Evolutionary conservation across 768 basidiomycete genomes (phyloP).

Genomic region (Mycena albidolilacea): DNA sequence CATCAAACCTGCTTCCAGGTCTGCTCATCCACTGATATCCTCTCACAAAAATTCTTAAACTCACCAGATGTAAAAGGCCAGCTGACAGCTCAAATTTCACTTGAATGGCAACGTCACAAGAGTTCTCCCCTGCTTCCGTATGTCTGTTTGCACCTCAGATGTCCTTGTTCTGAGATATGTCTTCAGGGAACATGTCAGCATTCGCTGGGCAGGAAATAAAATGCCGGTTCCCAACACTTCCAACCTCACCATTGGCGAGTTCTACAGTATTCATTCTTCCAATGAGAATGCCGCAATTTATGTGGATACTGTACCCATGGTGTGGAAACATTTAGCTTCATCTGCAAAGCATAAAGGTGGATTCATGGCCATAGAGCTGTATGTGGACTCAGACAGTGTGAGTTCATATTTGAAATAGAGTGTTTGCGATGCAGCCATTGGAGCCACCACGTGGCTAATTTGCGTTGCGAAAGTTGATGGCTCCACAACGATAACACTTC

Average conservation of each 20-base stretch:
- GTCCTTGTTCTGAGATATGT: no score
- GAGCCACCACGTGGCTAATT: no score
- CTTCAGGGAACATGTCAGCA: conserved; percentile 17
- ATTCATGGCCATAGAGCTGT: conserved; percentile 6
- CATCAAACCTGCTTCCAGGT: not conserved
- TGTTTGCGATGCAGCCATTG: no score
- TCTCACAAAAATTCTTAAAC: not conserved
- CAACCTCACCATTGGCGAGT: conserved; percentile 5
- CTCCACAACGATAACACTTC: no score
- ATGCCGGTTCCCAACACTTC: not conserved
- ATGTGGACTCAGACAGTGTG: not conserved
- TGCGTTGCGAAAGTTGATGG: no score
- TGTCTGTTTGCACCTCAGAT: not conserved
- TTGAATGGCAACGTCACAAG: conserved; percentile 2
- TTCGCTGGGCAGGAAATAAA: not conserved
- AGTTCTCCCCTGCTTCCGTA: conserved; percentile 11
- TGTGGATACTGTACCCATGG: not conserved
- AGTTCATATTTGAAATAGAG: not conserved
- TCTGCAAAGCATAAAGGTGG: conserved; percentile 2
- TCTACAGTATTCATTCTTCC: not conserved
- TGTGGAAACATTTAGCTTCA: conserved; percentile 1
- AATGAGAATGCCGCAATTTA: no score
- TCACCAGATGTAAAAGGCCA: not conserved
- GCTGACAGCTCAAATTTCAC: not conserved
- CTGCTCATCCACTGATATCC: not conserved